A percentile compares a stretch with the other conserved stretches of the same genome.
phyloP scores from a whole-genome alignment of 2,329 filamentous ascomycete genomes.

The Alternaria dauci region DNA sequence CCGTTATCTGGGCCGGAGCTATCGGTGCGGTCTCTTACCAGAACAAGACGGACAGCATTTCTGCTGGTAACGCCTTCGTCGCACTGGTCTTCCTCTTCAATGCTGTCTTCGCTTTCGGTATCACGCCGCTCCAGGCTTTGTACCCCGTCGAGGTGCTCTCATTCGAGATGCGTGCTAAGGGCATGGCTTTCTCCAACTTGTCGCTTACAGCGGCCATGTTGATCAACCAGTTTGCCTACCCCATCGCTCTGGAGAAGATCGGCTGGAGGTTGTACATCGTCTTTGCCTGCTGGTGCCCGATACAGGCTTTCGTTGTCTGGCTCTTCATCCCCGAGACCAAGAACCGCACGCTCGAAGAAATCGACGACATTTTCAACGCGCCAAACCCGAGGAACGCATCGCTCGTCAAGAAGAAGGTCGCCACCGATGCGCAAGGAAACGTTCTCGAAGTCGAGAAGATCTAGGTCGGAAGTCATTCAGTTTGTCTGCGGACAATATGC shows the following conservation, averaged over 20 bases:
- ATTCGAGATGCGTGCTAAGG: conserved; percentile 48
- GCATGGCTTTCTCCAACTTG: conserved; percentile 38
- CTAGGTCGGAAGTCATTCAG: conserved; percentile 5
- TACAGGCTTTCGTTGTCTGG: conserved; percentile 30
- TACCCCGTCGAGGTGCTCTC: conserved; percentile 49
- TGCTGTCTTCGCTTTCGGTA: conserved; percentile 43
- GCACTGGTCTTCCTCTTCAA: conserved; percentile 48
- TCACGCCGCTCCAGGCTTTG: conserved; percentile 47
- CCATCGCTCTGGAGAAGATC: conserved; percentile 35
- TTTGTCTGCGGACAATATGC: background rate
- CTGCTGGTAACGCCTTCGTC: conserved; percentile 39
- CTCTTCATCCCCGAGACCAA: conserved; percentile 40
- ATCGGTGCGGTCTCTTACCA: conserved; percentile 28
- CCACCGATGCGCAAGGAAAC: conserved; percentile 25
- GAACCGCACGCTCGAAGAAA: conserved; percentile 38
- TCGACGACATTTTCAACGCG: conserved; percentile 36
- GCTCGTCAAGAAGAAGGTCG: conserved; percentile 37
- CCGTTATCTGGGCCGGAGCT: conserved; percentile 40
- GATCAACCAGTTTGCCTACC: conserved; percentile 44
- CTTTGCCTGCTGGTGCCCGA: conserved; percentile 32
- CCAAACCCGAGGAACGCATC: conserved; percentile 34
- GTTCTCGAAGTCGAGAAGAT: conserved; percentile 39
- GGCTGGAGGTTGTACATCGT: conserved; percentile 38
- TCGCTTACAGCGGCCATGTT: conserved; percentile 32
- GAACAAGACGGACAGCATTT: conserved; percentile 17